Conservation (phyloP, 73 alveolate species). For the Tetrahymena thermophila region DNA sequence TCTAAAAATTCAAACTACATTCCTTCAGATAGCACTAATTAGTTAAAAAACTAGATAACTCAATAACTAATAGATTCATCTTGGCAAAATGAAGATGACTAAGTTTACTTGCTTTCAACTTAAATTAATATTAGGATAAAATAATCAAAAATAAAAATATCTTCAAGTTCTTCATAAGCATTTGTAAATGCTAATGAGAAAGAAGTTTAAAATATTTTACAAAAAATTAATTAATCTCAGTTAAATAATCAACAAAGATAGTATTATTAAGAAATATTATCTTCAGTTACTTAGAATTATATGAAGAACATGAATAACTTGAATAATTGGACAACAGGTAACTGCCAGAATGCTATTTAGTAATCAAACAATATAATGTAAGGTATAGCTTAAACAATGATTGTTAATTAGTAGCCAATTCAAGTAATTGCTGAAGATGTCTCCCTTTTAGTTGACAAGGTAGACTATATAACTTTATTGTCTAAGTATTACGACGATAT, state of each 20-base stretch:
- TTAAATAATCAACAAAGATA: not conserved
- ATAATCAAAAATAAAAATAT: not conserved
- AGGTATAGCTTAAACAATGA: not conserved
- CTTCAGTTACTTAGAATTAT: not conserved
- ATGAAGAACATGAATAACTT: not conserved
- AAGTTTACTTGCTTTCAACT: not conserved
- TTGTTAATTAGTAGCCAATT: not conserved
- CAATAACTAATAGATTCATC: not conserved
- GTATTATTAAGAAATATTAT: not conserved
- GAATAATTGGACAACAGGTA: not conserved
- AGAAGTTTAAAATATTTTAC: not conserved
- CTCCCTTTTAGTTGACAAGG: not conserved
- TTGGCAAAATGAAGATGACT: not conserved
- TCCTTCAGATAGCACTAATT: not conserved
- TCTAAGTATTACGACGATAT: not conserved
- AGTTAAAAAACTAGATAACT: too few relatives aligned
- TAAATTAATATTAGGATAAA: not conserved
- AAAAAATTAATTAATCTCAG: not conserved
- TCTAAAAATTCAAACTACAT: not conserved
- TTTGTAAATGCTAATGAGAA: not conserved
- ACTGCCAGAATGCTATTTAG: not conserved
- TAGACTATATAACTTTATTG: not conserved
- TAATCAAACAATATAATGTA: not conserved
- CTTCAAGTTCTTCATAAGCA: not conserved
- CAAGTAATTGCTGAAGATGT: not conserved